Conservation (phyloP, 192 early-diverging fungal genomes). For the Podila horticola region DNA sequence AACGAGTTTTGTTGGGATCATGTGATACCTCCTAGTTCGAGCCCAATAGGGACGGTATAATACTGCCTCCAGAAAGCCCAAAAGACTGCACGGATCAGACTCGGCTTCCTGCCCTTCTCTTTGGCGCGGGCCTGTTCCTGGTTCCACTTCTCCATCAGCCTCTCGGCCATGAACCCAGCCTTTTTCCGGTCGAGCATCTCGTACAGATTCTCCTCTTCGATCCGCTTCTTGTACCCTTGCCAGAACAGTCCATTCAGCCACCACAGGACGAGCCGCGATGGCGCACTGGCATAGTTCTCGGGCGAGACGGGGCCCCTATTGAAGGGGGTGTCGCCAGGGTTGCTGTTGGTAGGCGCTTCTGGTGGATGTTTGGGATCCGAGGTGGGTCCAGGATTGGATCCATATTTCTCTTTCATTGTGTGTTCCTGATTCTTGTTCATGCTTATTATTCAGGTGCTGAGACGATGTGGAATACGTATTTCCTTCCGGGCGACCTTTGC, state of each 20-base stretch:
- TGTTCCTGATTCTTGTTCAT: no score
- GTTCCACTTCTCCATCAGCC: slow-evolving; percentile 15
- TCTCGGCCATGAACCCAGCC: slow-evolving; percentile 3
- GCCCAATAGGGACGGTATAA: slow-evolving; percentile 23
- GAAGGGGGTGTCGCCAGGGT: slow-evolving; percentile 8
- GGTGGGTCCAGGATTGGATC: no score
- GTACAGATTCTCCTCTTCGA: slow-evolving; percentile 52
- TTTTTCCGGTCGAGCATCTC: slow-evolving; percentile 45
- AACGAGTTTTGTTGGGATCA: no score
- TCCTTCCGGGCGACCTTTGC: no score
- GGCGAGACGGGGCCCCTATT: slow-evolving; percentile 36
- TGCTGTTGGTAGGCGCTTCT: no score
- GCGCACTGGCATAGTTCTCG: slow-evolving; percentile 45
- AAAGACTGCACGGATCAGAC: slow-evolving; percentile 21
- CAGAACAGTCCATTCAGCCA: slow-evolving; percentile 53
- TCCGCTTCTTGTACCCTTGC: slow-evolving; percentile 32
- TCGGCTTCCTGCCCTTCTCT: slow-evolving; percentile 15
- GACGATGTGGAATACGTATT: no score
- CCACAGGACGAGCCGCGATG: slow-evolving; percentile 33
- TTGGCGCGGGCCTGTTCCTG: slow-evolving; percentile 14
- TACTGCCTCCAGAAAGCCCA: slow-evolving; percentile 30
- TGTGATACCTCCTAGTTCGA: slow-evolving; percentile 34
- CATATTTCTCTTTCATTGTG: no score
- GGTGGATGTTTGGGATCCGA: no score
- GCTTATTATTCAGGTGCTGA: no score